A percentile compares a stretch with the other conserved stretches of the same genome.
phyloP scores from a whole-genome alignment of 345 rosid genomes.

The Trapa incisa region DNA sequence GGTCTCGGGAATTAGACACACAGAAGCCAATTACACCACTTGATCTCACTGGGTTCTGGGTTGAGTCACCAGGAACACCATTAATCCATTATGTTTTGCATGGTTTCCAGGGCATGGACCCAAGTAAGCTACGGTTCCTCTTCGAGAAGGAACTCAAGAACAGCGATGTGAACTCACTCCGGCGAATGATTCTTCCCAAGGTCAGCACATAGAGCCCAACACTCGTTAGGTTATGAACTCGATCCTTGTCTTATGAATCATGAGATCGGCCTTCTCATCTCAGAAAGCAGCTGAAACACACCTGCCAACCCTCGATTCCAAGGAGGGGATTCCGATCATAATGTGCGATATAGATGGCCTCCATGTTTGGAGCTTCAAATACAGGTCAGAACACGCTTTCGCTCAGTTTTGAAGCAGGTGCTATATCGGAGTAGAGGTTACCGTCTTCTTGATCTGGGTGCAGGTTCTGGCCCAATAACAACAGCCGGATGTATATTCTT shows the following conservation, averaged over 20 bases:
- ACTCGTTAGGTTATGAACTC: no score
- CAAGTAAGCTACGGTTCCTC: slow-evolving; percentile 56
- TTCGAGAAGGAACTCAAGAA: slow-evolving; percentile 91
- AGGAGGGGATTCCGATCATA: slow-evolving; percentile 67
- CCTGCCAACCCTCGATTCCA: slow-evolving; percentile 67
- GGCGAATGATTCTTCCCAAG: slow-evolving; percentile 96
- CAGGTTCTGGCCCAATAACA: slow-evolving; percentile 99
- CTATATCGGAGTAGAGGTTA: background rate
- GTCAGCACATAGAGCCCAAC: slow-evolving; percentile 17
- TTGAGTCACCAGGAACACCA: no score
- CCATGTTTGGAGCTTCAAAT: slow-evolving; percentile 83
- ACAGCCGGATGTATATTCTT: slow-evolving; percentile 90
- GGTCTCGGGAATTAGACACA: no score
- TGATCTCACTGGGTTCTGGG: no score
- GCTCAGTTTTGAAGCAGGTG: background rate
- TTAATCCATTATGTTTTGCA: no score
- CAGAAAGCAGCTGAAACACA: slow-evolving; percentile 94
- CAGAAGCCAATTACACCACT: no score
- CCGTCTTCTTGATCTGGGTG: background rate
- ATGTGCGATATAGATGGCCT: slow-evolving; percentile 78
- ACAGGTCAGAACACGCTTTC: slow-evolving; percentile 36
- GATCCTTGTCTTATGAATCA: no score
- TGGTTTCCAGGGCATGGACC: slow-evolving; percentile 44
- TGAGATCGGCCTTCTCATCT: background rate
- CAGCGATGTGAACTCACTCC: slow-evolving; percentile 84